Evolutionary conservation across 768 basidiomycete species (phyloP), one percentile per base, ranked within the genome.

Genomic region (Boletus sp.): DNA sequence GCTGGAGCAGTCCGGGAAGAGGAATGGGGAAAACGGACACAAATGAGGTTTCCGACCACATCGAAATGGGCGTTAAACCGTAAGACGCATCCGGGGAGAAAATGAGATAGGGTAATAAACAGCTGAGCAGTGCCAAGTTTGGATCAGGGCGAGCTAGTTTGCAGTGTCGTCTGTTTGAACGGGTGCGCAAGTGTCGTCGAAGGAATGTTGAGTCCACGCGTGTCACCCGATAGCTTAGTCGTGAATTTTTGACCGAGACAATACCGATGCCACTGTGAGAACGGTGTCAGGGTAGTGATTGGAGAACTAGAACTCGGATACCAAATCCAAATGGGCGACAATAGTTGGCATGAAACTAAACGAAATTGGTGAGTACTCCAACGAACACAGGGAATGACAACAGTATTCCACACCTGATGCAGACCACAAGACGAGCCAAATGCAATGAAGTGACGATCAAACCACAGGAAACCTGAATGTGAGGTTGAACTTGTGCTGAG

Each of bases 211-310:
- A 57, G 14, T 45, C 60, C 60, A 48, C 50, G 14, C 42, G 35
- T 39, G 19, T 54, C 46, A 5, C 46, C 47, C 34, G 32, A 33
- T 47, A 39, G 43, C 30, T 35, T 32, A 11, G 56, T 58, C 37
- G 50, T 44, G 13, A 39, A 44, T 27, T 62, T 62, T 62, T 42
- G 27, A 44, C 32, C 14, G 42, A 62, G 47, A 62, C 40, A n/a
- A 52, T 57, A 46, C 51, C 5, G 25, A 53, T 39, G n/a, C 55
- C 8, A 39, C 47, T 50, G 33, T n/a, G n/a, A n/a, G 14, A 34
- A 10, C 7, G 8, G 8, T 1, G 17, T 60, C 17, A 56, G n/a
- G 35, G 15, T 15, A 25, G 25, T 13, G 2, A 7, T 21, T 4
- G 5, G 35, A 14, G 21, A 30, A 21, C 1, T 9, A 7, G 7